Base-by-base conservation (phyloP, 352 stramenopile genomes). In the Proteromonas lacertae region DNA sequence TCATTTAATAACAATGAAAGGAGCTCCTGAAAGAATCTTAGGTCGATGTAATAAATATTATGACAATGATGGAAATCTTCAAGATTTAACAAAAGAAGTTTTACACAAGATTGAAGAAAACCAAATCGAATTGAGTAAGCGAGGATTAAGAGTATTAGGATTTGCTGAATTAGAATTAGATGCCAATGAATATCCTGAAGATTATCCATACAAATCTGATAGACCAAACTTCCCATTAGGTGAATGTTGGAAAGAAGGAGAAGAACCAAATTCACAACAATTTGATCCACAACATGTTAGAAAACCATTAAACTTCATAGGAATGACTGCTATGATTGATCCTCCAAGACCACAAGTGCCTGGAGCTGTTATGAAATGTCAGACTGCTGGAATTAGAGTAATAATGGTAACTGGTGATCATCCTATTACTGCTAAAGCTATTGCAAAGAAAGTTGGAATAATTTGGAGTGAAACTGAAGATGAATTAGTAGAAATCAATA, bases 341-440 rank as follows among this genome's bases (percentile, higher is more conserved):
- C 72, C 72, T 4, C 48, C 80, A 29, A 59, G 69, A 13, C 52
- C 60, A 0, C 69, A 79, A 32, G 69, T 86, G 18, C 60, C 60
- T 4, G 52, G 71, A 32, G 57, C 71, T 1, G 74, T 88, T 22
- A 45, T 47, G 2, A 53, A 64, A 28, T 86, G 69, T 43, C 64
- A 63, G 25, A 52, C 56, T 12, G 72, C 71, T 3, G 69, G 69
- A 4, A 82, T 88, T 31, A 76, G 68, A 52, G 71, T 87, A 21
- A 62, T 66, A 22, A 86, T 88, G 70, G 65, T 82, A 36, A 88
- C 72, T 1, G 72, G 72, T 30, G 72, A 88, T 50, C 76, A 83
- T 37, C 69, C 79, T 32, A 57, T 76, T 40, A 88, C 72, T 4
- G 71, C 72, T 0, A 62, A 52, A 13, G 62, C 66, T 0, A 83